Evolutionary conservation across 164 flowering plant species (phyloP), one percentile per base, ranked within the genome.

Genomic region (Protea cynaroides): DNA sequence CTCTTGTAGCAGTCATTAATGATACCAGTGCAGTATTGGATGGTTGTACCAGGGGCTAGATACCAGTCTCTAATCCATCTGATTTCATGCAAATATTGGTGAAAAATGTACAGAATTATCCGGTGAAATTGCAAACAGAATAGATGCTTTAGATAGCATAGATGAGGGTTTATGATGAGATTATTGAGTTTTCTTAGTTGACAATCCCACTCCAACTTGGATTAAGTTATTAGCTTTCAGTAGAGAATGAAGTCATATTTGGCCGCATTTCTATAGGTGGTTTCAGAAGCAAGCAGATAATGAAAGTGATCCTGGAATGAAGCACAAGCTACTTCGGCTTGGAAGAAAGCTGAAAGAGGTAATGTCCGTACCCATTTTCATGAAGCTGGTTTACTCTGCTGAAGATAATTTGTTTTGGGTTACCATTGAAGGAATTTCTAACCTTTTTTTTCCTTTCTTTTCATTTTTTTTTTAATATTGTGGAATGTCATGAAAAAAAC

Each of bases 131-230:
- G 64, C 24, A 43, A 66, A 72, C 17, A 63, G 57, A 56, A 24
- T 59, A 40, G 77, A 68, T 54, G 72, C 65, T 40, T 4, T n/a
- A 51, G 76, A 66, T n/a, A 52, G 46, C 25, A 43, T 72, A 47
- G 86, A 74, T 55, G 80, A 77, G 80, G 62, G 82, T 88, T 61
- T 89, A 87, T 59, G 87, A 94, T 69, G 88, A 89, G 68, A 72
- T 94, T 36, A 92, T 94, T 68, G 94, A 74, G 87, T 88, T 59
- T 94, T 94, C 76, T 69, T 92, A 96, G 92, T 94, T 60, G 97
- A 94, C 73, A 92, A 88, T 77, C 96, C 96, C 37, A 80, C 80
- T 12, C 83, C 97, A 24, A 76, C 84, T 59, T 94, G 97, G 99
- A 91, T 97, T 76, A 85, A 76, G 75, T 66, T 91, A 61, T 62